These are phyloP conservation scores for Solanum hybrid DNA, from an alignment of 305 asterid genomes.

Conservation along the genomic window DNA sequence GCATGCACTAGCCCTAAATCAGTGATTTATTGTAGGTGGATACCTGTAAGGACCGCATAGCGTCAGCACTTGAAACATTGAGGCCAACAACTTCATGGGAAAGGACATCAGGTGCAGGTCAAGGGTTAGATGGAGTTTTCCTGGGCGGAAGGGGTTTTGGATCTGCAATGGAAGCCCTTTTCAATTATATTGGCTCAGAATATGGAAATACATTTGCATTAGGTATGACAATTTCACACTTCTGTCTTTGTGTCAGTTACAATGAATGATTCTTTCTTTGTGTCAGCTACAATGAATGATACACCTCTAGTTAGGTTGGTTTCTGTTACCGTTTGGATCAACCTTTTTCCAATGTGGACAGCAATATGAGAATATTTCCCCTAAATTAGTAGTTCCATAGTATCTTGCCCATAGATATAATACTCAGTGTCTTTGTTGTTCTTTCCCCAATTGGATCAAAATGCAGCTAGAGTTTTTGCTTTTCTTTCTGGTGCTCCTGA, in stretches of 20 bases:
- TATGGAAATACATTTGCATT: slow-evolving; percentile 91
- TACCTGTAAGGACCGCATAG: slow-evolving; percentile 79
- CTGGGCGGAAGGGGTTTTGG: slow-evolving; percentile 97
- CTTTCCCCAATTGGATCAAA: slow-evolving; percentile 16
- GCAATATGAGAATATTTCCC: background rate
- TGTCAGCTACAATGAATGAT: background rate
- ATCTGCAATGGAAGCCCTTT: slow-evolving; percentile 87
- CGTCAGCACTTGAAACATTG: slow-evolving; percentile 86
- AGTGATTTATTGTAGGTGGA: slow-evolving; percentile 54
- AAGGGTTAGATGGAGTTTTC: slow-evolving; percentile 80
- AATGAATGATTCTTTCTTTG: background rate
- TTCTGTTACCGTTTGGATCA: background rate
- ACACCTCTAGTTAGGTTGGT: background rate
- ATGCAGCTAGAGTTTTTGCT: slow-evolving; percentile 89
- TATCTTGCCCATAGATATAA: background rate
- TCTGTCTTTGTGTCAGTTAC: background rate
- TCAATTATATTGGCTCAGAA: slow-evolving; percentile 86
- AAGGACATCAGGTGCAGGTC: slow-evolving; percentile 80
- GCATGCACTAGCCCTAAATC: slow-evolving; percentile 11
- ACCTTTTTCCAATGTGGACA: slow-evolving; percentile 3
- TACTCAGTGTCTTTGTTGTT: slow-evolving; percentile 1
- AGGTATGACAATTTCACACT: slow-evolving; percentile 37
- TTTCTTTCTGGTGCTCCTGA: slow-evolving; percentile 98
- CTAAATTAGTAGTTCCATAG: background rate
- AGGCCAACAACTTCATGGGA: slow-evolving; percentile 94